Conservation (phyloP, 192 early-diverging fungal genomes). For the Podochytrium sp. region DNA sequence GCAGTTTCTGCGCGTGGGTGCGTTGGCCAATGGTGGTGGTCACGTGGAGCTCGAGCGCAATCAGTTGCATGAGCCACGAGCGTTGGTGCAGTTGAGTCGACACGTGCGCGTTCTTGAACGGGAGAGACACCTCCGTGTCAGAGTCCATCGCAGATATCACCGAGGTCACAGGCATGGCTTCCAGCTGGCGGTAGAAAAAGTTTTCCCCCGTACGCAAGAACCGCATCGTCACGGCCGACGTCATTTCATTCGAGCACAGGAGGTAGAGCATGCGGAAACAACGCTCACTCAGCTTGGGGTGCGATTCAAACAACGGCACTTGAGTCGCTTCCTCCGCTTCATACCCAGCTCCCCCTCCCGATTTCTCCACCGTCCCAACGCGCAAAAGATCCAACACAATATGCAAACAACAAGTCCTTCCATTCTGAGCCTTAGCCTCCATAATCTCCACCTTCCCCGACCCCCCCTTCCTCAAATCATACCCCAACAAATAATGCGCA, state of each 20-base stretch:
- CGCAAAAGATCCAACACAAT: conserved; percentile 46
- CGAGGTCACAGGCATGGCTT: conserved; percentile 57
- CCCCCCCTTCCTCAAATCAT: conserved; percentile 49
- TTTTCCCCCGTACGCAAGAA: conserved; percentile 80
- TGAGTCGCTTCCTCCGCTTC: conserved; percentile 37
- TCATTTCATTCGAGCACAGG: conserved; percentile 74
- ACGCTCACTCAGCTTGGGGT: conserved; percentile 83
- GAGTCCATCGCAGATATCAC: conserved; percentile 11
- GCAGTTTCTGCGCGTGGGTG: conserved; percentile 46
- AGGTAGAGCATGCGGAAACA: conserved; percentile 87
- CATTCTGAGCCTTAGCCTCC: conserved; percentile 42
- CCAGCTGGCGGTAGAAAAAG: conserved; percentile 67
- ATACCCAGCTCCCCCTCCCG: background rate
- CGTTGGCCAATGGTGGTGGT: conserved; percentile 49
- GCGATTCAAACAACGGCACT: conserved; percentile 60
- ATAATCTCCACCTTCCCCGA: conserved; percentile 38
- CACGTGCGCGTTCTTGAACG: background rate
- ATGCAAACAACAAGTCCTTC: conserved; percentile 46
- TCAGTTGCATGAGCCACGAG: conserved; percentile 85
- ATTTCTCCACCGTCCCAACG: background rate
- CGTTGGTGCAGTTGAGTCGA: conserved; percentile 71
- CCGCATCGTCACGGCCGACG: conserved; percentile 71
- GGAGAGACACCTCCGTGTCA: background rate
- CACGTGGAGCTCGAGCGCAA: conserved; percentile 87
- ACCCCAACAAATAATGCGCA: conserved; percentile 91